Percentiles rank a stretch among this genome's conserved stretches.
phyloP scores from a whole-genome alignment of 441 rosid genomes.

The Metrosideros polymorpha region DNA sequence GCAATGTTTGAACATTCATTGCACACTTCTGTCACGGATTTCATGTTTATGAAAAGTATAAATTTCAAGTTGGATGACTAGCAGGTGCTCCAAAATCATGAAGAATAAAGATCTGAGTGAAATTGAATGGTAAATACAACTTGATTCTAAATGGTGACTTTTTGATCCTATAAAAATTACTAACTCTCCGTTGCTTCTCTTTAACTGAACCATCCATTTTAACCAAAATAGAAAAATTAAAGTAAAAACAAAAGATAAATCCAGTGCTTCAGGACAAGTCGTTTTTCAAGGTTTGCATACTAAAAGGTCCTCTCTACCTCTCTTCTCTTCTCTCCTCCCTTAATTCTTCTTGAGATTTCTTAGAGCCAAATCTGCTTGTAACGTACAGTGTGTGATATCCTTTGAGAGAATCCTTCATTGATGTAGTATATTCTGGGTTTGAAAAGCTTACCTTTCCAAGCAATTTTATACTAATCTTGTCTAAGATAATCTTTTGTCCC shows the following conservation, averaged over 20 bases:
- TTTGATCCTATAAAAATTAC: not conserved
- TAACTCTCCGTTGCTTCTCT: not conserved
- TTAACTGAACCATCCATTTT: not conserved
- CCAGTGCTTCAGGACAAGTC: not conserved
- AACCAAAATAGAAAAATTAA: not conserved
- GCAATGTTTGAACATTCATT: not conserved
- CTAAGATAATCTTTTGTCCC: not conserved
- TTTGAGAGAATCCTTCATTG: not conserved
- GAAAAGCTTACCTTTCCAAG: not conserved
- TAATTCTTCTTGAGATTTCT: not conserved
- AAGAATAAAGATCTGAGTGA: not conserved
- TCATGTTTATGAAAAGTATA: not conserved
- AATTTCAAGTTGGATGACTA: not conserved
- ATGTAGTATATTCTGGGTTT: not conserved
- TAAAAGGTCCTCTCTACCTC: not conserved
- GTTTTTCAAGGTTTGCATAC: not conserved
- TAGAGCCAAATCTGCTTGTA: not conserved
- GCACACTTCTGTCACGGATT: not conserved
- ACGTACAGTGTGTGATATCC: not conserved
- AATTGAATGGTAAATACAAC: not conserved
- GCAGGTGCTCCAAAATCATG: not conserved
- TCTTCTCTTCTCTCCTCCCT: not conserved
- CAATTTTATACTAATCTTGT: not conserved
- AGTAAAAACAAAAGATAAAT: not conserved
- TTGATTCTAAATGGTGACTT: not conserved